Base-by-base conservation (phyloP, 495 filamentous ascomycete genomes). In the Acidiella bohemica region DNA sequence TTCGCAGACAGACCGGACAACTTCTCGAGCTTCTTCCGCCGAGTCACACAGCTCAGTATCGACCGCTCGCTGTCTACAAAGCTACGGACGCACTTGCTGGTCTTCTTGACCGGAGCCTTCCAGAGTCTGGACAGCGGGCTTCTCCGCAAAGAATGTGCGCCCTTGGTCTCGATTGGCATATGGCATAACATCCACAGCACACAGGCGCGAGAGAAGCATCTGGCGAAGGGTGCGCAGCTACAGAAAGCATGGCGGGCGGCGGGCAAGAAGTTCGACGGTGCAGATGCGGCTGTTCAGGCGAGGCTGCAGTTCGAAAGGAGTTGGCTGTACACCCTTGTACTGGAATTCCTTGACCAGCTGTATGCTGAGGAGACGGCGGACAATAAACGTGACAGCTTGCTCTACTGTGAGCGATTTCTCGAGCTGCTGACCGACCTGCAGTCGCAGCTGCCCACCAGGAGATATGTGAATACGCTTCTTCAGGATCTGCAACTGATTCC, bases 91-190 rank as follows among this genome's bases (percentile, higher is more conserved):
- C 75, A 90, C 17, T 71, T 96, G 20, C 61, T 96, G 3, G 79
- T 76, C 11, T 94, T 93, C 58, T 71, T 94, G 42, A 86, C 93
- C 39, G 74, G 76, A 49, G 83, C 88, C 38, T 96, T 94, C 58
- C 86, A 94, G 60, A 94, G 86, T 17, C 71, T 96, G 13, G 90
- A 99, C 51, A 93, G 79, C 60, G 70, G 68, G 16, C 68, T 94
- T 35, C 81, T 96, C 21, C 73, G 90, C 33, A 96, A 93, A 55
- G 88, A 99, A 65, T 95, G 88, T 61, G 92, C 86, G 29, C 83
- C 90, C 9, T 66, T 99, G 27, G 88, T 99, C 29, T 86, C 84
- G 0, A 93, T 99, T 49, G 81, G 83, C 1, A 82, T 92, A 51
- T 96, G 90, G 90, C 82, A 94, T 50, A 88, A 93, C 51, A 62